Evolutionary conservation across 1,284 basidiomycete genomes (phyloP).

Genomic region (Peniophora sp.): DNA sequence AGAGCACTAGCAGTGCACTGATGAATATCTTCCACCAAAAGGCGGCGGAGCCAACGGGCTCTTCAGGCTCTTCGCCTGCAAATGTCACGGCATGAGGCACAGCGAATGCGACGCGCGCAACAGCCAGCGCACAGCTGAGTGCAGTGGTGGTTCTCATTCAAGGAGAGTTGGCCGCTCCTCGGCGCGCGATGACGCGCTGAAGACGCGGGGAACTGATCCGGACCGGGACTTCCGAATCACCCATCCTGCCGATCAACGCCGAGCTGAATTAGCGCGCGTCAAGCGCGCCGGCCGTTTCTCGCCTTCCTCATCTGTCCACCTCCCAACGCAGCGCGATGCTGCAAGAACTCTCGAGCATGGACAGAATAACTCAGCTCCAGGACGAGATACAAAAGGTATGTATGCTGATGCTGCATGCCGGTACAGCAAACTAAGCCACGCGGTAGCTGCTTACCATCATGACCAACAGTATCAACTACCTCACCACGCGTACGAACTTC

Average conservation of each 20-base stretch:
- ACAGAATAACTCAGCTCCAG: conserved; percentile 82
- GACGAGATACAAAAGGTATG: conserved; percentile 77
- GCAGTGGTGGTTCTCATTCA: not conserved
- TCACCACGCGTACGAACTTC: conserved; percentile 66
- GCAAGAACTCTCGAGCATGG: conserved; percentile 82
- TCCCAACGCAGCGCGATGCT: conserved; percentile 56
- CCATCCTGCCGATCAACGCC: not conserved
- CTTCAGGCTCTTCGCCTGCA: conserved; percentile 9
- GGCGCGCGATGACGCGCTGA: not conserved
- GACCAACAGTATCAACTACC: conserved; percentile 68
- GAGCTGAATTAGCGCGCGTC: too few relatives aligned
- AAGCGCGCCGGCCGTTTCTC: too few relatives aligned
- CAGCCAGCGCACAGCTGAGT: not conserved
- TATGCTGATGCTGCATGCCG: not conserved
- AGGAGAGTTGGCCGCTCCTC: not conserved
- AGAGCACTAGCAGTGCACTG: conserved; percentile 60
- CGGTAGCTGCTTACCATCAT: conserved; percentile 72
- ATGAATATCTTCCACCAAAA: conserved; percentile 68
- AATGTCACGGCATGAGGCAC: conserved; percentile 1
- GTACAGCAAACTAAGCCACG: not conserved
- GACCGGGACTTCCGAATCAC: not conserved
- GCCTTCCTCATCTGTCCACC: not conserved
- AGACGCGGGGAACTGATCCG: too few relatives aligned
- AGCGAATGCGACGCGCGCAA: conserved; percentile 1
- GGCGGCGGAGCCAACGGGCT: conserved; percentile 32